Evolutionary conservation across 1,139 yeast genomes (phyloP).

Genomic region (Candida neerlandica): DNA sequence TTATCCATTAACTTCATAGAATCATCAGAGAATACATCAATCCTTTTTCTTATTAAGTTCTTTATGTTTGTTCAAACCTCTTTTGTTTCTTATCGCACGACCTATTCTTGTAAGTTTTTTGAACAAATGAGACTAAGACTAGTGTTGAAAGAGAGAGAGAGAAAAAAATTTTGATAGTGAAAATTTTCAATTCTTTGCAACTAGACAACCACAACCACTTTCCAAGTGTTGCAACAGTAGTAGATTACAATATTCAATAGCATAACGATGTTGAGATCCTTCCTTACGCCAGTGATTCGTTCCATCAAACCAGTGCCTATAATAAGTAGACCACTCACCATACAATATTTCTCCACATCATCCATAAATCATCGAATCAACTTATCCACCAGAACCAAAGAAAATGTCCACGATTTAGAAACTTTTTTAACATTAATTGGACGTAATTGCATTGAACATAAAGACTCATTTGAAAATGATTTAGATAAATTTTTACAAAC

Average conservation of each 20-base stretch:
- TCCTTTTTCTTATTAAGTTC: neutral
- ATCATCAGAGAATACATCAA: neutral
- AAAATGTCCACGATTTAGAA: conserved; percentile 70
- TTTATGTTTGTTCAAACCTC: neutral
- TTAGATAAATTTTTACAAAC: conserved; percentile 70
- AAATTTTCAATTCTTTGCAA: conserved; percentile 1
- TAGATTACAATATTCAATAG: too few species aligned
- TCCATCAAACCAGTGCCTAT: neutral
- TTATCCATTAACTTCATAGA: neutral
- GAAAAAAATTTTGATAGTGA: conserved; percentile 2
- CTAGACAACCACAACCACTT: neutral
- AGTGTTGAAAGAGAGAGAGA: neutral
- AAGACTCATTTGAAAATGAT: conserved; percentile 68
- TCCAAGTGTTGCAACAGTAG: neutral
- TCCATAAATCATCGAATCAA: conserved; percentile 30
- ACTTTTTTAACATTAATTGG: conserved; percentile 78
- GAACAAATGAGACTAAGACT: neutral
- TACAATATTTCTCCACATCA: conserved; percentile 17
- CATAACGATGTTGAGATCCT: conserved; percentile 12
- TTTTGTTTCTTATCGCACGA: neutral
- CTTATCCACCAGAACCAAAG: conserved; percentile 47
- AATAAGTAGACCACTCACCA: neutral
- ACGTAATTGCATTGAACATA: conserved; percentile 66
- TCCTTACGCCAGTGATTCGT: conserved; percentile 5
- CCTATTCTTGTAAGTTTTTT: neutral